Conservation (phyloP, 768 basidiomycete genomes). For the Suillus brevipes region DNA sequence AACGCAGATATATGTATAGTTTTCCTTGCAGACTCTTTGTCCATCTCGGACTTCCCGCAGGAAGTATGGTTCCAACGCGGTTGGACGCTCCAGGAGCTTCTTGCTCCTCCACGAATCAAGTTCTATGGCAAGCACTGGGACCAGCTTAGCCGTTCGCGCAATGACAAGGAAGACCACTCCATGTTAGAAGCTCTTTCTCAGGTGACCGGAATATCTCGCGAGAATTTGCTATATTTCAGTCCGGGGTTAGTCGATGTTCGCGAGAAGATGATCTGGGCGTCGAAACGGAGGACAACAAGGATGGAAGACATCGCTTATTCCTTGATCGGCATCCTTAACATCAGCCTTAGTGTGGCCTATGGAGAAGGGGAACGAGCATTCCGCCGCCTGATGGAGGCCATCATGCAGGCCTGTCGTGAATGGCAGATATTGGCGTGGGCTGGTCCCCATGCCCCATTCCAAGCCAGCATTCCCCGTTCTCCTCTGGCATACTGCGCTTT, state of each 20-base stretch:
- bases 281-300: conserved; percentile 24
- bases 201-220: conserved; percentile 15
- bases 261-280: conserved; percentile 28
- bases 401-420: conserved; percentile 20
- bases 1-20: conserved; percentile 24
- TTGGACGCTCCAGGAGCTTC: conserved; percentile 19
- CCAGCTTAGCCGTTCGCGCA: conserved; percentile 10
- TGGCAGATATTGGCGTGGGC: conserved; percentile 24
- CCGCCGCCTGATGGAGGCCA: conserved; percentile 25
- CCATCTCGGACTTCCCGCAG: conserved; percentile 6
- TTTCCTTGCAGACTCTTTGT: conserved; percentile 14
- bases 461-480: conserved; percentile 21
- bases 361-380: conserved; percentile 29
- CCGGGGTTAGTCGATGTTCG: conserved; percentile 21
- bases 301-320: conserved; percentile 28
- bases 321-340: conserved; percentile 27
- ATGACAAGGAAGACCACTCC: conserved; percentile 22
- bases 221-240: conserved; percentile 20
- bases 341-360: conserved; percentile 25
- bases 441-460: conserved; percentile 22
- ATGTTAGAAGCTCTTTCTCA: conserved; percentile 16
- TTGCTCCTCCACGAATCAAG: conserved; percentile 22
- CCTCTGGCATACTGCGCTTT: conserved; percentile 20
- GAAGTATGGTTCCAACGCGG: conserved; percentile 27
- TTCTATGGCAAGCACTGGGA: conserved; percentile 21